Evolutionary conservation across 1,284 basidiomycete genomes (phyloP).

Genomic region (Schizopora paradoxa): DNA sequence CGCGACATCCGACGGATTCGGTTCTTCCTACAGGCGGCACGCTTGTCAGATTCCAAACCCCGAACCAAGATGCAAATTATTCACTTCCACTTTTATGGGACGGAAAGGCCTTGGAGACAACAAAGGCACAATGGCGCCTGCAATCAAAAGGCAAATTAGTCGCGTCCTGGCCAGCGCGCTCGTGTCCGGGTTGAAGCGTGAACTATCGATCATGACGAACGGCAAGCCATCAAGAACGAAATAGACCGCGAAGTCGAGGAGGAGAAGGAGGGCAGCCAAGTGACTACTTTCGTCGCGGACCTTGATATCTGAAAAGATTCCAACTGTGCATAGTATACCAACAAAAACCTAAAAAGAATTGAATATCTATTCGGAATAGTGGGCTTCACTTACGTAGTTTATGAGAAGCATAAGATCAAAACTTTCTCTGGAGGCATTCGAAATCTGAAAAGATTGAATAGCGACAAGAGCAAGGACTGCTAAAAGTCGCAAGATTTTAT

Average conservation of each 20-base stretch:
- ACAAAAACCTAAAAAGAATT: no score
- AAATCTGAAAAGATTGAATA: conserved; percentile 18
- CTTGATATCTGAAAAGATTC: no score
- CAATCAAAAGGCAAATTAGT: no score
- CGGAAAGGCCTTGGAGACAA: background rate
- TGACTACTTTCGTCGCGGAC: no score
- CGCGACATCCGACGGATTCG: conserved; percentile 37
- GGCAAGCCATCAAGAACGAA: conserved; percentile 49
- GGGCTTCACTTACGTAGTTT: no score
- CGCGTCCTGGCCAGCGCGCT: no score
- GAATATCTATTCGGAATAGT: no score
- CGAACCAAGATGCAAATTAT: background rate
- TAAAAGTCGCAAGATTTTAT: conserved; percentile 23
- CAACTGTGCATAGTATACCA: no score
- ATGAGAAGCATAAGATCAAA: no score
- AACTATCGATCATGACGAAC: conserved; percentile 35
- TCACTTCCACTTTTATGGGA: background rate
- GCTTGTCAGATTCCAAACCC: background rate
- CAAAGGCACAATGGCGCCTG: background rate
- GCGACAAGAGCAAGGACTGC: conserved; percentile 20
- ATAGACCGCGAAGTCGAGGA: conserved; percentile 39
- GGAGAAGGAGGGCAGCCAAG: conserved; percentile 32
- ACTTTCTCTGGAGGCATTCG: no score
- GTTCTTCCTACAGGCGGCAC: background rate
- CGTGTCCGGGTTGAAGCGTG: conserved; percentile 39